Percentiles rank a stretch among this genome's conserved stretches.
Conservation (phyloP, 257 asterid genomes). For the Solanum sitiens region DNA sequence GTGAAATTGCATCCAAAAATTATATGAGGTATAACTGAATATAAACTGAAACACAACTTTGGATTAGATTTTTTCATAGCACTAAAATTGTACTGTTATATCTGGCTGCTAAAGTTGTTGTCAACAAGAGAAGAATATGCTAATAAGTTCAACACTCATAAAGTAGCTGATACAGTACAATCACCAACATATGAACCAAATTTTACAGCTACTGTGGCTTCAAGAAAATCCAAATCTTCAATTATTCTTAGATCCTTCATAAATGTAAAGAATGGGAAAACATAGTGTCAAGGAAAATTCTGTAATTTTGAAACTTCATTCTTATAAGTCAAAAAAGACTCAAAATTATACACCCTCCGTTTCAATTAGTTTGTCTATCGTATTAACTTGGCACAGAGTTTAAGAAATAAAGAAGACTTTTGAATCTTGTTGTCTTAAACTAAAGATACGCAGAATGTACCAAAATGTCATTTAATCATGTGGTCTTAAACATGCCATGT, state of each 20-base stretch:
- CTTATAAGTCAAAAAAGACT: not conserved
- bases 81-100: not conserved
- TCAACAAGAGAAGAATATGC: not conserved
- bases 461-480: not conserved
- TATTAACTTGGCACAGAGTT: not conserved
- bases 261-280: not conserved
- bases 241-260: not conserved
- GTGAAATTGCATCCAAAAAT: not conserved
- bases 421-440: not conserved
- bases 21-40: not conserved
- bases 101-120: not conserved
- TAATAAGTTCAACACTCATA: not conserved
- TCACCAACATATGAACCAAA: not conserved
- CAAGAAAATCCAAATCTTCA: not conserved
- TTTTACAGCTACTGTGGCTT: not conserved
- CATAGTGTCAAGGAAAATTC: not conserved
- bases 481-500: not conserved
- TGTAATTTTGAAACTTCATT: not conserved
- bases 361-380: not conserved
- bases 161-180: not conserved
- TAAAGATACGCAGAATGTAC: not conserved
- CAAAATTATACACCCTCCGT: not conserved
- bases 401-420: not conserved
- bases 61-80: not conserved
- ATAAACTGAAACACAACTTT: not conserved